A percentile compares a stretch with the other conserved stretches of the same genome.
These are phyloP conservation scores for Aspergillus phoenicis DNA, from an alignment of 2,329 filamentous ascomycete species.

Conservation along the genomic window DNA sequence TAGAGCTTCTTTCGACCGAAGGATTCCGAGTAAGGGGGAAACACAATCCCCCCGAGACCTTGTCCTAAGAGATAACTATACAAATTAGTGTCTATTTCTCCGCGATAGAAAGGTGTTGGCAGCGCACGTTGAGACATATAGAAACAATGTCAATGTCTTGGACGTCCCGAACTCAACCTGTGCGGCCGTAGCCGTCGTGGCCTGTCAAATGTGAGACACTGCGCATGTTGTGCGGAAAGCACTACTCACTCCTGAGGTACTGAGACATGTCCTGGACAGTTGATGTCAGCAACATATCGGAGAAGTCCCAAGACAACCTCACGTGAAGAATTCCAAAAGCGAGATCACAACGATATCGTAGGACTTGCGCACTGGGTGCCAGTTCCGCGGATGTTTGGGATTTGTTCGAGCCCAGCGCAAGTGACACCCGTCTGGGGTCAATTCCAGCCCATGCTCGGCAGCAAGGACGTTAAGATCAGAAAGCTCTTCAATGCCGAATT, in stretches of 20 bases:
- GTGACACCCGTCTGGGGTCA: conserved; percentile 6
- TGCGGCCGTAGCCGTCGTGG: not conserved
- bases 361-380: not conserved
- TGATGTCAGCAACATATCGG: not conserved
- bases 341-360: conserved; percentile 4
- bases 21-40: conserved; percentile 13
- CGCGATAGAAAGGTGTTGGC: too few species aligned
- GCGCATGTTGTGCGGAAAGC: not conserved
- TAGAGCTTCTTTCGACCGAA: conserved; percentile 16
- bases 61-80: conserved; percentile 7
- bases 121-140: conserved; percentile 1
- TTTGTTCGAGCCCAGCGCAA: conserved; percentile 6
- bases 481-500: not conserved
- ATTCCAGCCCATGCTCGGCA: conserved; percentile 1
- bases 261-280: conserved; percentile 2
- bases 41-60: conserved; percentile 8
- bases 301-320: not conserved
- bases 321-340: conserved; percentile 7
- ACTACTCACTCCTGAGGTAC: not conserved
- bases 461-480: not conserved
- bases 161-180: not conserved
- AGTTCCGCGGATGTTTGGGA: conserved; percentile 5
- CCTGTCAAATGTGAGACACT: conserved; percentile 1
- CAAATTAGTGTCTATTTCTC: not conserved
- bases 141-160: not conserved